Conservation (phyloP, 108 stramenopile genomes). For the Conticribra weissflogii region DNA sequence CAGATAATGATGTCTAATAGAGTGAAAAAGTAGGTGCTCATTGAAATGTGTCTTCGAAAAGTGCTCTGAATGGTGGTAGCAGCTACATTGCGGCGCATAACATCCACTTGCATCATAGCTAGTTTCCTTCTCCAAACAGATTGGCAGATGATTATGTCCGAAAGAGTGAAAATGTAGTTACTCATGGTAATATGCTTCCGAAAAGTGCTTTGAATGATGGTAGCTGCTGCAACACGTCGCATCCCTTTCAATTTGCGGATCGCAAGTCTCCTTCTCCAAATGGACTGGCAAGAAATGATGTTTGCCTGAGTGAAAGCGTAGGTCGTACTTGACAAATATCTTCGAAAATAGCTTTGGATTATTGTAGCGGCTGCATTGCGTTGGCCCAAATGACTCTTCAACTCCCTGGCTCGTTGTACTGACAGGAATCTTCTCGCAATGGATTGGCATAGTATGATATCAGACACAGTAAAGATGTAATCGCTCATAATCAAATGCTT, state of each 20-base stretch:
- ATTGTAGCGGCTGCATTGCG: neutral
- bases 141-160: slow-evolving; percentile 68
- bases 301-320: neutral
- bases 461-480: slow-evolving; percentile 63
- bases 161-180: slow-evolving; percentile 62
- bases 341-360: slow-evolving; percentile 1
- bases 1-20: slow-evolving; percentile 11
- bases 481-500: slow-evolving; percentile 57
- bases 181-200: slow-evolving; percentile 66
- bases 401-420: neutral
- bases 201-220: slow-evolving; percentile 67
- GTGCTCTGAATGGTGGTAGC: slow-evolving; percentile 7
- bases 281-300: slow-evolving; percentile 13
- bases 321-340: neutral
- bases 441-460: slow-evolving; percentile 58
- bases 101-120: slow-evolving; percentile 5
- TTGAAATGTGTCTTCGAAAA: neutral
- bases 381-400: slow-evolving; percentile 1
- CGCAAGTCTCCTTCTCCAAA: neutral
- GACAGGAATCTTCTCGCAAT: slow-evolving; percentile 32
- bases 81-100: neutral
- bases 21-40: neutral
- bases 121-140: slow-evolving; percentile 46
- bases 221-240: slow-evolving; percentile 26
- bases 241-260: neutral